Base-by-base conservation (phyloP, 805 yeast species). In the Teunomyces funiuensis region DNA sequence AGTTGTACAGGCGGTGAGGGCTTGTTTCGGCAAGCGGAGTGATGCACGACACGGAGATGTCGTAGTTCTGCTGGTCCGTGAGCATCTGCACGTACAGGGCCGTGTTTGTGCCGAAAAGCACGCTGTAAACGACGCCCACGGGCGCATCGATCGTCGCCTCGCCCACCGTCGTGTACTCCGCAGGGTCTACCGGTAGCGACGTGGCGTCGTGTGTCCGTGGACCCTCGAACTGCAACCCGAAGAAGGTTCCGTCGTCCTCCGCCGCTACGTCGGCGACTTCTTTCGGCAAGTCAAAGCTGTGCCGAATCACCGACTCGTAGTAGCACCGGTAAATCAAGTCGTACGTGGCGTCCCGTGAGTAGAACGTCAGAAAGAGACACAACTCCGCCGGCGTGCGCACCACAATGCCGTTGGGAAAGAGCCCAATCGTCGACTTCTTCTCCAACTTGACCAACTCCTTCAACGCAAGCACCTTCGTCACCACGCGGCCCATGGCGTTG, bases 361-460 rank as follows among this genome's bases (percentile, higher is more conserved):
- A 69, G 54, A 91, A 89, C 41, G 95, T 87, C n/a, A 96, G 97
- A 70, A 91, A 90, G 15, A 80, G 79, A 53, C 88, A 86, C 46
- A 77, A 79, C 2, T 74, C 76, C 62, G 71, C 76, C 28, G 65
- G 69, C 0, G 93, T 85, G 51, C 81, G 83, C 18, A 88, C 71
- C 36, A 74, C 72, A 47, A 84, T 74, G 1, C 85, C 88, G 54
- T 83, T 84, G 4, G 88, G 88, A 45, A 84, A 81, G 13, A 84
- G 65, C 0, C 80, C 82, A 0, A 82, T 85, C 0, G 88, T 83
- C 13, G 77, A 73, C 56, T 74, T 78, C 57, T 83, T 83, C 46
- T 80, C 84, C 14, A 84, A 71, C 49, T 77, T 80, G 25, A 81
- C 72, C 15, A 84, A 78, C 49, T 83, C 86, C 41, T 69, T 74